A percentile compares a stretch with the other conserved stretches of the same genome.
Evolutionary conservation across 1,284 basidiomycete species (phyloP).

Genomic region (Neolentinus lepideus): DNA sequence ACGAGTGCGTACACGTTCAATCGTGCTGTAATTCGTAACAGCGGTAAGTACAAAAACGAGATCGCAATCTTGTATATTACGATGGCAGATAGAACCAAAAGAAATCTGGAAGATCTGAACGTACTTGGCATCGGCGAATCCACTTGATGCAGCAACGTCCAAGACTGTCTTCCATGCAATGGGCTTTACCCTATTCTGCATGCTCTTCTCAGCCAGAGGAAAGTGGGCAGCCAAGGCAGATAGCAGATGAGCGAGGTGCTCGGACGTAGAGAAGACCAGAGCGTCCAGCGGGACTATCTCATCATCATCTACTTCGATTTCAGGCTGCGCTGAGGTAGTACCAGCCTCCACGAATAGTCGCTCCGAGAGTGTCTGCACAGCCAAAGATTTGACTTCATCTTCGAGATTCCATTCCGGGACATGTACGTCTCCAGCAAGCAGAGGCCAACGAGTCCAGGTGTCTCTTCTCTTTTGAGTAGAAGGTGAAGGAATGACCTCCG

Average conservation of each 20-base stretch:
- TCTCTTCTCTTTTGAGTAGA: slow-evolving; percentile 16
- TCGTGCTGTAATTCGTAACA: background rate
- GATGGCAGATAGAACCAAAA: slow-evolving; percentile 8
- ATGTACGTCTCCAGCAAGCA: slow-evolving; percentile 45
- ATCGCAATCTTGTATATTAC: slow-evolving; percentile 27
- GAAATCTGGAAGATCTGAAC: slow-evolving; percentile 15
- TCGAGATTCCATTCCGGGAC: slow-evolving; percentile 52
- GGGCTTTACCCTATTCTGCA: slow-evolving; percentile 45
- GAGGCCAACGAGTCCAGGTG: slow-evolving; percentile 63
- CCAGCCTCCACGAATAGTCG: background rate
- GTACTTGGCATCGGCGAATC: slow-evolving; percentile 32
- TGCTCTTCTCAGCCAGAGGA: slow-evolving; percentile 35
- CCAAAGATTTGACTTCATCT: slow-evolving; percentile 39
- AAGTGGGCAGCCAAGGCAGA: slow-evolving; percentile 37
- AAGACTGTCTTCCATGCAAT: slow-evolving; percentile 44
- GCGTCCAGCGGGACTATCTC: slow-evolving; percentile 23
- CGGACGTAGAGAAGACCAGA: slow-evolving; percentile 26
- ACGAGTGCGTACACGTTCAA: slow-evolving; percentile 10
- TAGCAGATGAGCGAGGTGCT: slow-evolving; percentile 36
- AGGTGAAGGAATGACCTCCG: background rate
- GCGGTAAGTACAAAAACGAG: slow-evolving; percentile 12
- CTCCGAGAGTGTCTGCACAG: background rate
- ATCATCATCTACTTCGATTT: slow-evolving; percentile 16
- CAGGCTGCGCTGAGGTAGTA: background rate
- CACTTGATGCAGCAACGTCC: slow-evolving; percentile 31